phyloP scores from a whole-genome alignment of 2,329 filamentous ascomycete genomes.

The Metarhizium robertsii region DNA sequence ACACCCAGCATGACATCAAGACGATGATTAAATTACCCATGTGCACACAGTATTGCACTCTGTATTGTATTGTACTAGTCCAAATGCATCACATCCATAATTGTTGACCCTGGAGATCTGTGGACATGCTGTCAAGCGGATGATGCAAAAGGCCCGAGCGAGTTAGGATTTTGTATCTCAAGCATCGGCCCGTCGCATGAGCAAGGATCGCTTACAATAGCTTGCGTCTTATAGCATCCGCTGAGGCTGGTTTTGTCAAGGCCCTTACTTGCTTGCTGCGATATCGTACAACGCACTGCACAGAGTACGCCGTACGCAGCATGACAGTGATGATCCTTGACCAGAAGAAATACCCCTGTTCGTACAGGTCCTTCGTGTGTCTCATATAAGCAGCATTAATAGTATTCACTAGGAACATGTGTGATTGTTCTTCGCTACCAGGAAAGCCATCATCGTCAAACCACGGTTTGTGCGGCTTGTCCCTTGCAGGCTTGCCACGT shows the following conservation, averaged over 20 bases:
- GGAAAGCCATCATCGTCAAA: background rate
- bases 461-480: background rate
- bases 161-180: background rate
- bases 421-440: too few relatives aligned
- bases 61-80: background rate
- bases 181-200: background rate
- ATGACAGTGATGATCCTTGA: too few relatives aligned
- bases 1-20: background rate
- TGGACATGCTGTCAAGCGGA: background rate
- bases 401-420: too few relatives aligned
- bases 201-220: background rate
- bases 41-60: background rate
- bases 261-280: background rate
- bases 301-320: too few relatives aligned
- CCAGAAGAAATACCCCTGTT: too few relatives aligned
- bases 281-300: too few relatives aligned
- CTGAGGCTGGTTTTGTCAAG: background rate
- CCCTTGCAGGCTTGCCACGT: background rate
- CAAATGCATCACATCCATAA: background rate
- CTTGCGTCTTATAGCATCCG: background rate
- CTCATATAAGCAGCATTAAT: too few relatives aligned
- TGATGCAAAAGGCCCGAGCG: background rate
- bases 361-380: too few relatives aligned
- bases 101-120: too few relatives aligned
- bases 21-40: background rate